A percentile compares a stretch with the other conserved stretches of the same genome.
Evolutionary conservation across 2,329 filamentous ascomycete species (phyloP).

Genomic region (Pochonia chlamydosporia): DNA sequence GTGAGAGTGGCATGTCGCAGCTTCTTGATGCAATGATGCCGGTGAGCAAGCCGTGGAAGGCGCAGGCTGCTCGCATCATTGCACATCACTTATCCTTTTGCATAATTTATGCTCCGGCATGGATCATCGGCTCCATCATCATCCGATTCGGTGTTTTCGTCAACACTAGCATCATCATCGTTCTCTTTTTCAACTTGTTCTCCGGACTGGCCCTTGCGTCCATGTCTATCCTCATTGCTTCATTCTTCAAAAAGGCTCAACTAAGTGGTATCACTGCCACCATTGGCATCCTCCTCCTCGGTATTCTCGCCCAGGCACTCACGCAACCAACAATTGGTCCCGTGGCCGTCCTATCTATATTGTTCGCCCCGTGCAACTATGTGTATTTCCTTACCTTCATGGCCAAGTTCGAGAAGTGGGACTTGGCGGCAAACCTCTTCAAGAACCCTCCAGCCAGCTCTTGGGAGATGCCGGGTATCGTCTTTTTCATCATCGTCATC

Average conservation of each 20-base stretch:
- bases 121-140: constrained; percentile 70
- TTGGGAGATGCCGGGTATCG: constrained; percentile 67
- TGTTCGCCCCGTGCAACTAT: constrained; percentile 86
- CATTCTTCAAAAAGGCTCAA: constrained; percentile 83
- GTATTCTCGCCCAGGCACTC: constrained; percentile 74
- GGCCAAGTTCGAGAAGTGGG: constrained; percentile 67
- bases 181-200: constrained; percentile 70
- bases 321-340: constrained; percentile 55
- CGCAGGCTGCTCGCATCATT: constrained; percentile 70
- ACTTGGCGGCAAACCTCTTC: constrained; percentile 54
- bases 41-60: constrained; percentile 65
- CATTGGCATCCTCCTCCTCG: constrained; percentile 67
- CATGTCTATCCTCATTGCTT: constrained; percentile 73
- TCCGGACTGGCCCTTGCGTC: constrained; percentile 73
- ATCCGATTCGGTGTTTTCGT: constrained; percentile 59
- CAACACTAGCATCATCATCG: constrained; percentile 56
- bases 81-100: constrained; percentile 78
- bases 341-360: constrained; percentile 63
- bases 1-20: constrained; percentile 82
- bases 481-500: constrained; percentile 70
- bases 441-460: constrained; percentile 56
- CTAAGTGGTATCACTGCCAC: constrained; percentile 77
- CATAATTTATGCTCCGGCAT: constrained; percentile 73
- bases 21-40: constrained; percentile 91
- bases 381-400: constrained; percentile 73